Evolutionary conservation across 176 grass and related monocot genomes (phyloP), one percentile per base, ranked within the genome.

Genomic region (Dactylis glomerata): DNA sequence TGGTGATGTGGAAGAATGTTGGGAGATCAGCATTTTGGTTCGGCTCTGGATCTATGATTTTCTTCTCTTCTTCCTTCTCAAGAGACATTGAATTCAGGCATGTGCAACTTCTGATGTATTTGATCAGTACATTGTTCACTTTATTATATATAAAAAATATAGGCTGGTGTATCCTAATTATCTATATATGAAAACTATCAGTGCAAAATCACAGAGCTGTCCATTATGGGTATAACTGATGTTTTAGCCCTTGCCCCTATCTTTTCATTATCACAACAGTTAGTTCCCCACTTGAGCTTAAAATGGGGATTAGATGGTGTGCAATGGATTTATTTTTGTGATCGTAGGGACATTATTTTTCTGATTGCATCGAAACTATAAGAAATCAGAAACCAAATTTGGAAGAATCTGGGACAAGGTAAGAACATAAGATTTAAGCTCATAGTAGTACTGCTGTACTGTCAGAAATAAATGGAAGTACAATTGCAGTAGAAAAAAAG

Each of bases 1-100:
- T 92, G 22, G 86, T 95, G 59, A 95, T 92, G 93, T 95, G 93
- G 90, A 86, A 85, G 27, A 89, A 92, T 86, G 79, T 84, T 58
- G 87, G 85, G 12, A 95, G 80, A 88, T 90, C 93, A 34, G 68
- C 90, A 19, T 86, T 95, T 64, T 95, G 93, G 93, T 95, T 95
- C 44, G 93, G 93, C 46, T 34, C 89, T 33, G 90, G 87, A 38
- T 90, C 90, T 11, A 90, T 92, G 71, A 76, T 95, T 76, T 90
- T 95, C 36, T 41, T 92, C 26, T 92, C 92, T 63, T 86, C 87
- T 75, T 90, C 87, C 69, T 92, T 88, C 37, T 90, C 93, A 57
- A 88, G 44, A 82, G 82, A 88, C 67, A 76, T 92, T 27, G 62
- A 83, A 38, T 92, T 92, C 85, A 95, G 90, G 93, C 82, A 88